Evolutionary conservation across 495 filamentous ascomycete genomes (phyloP), one percentile per base, ranked within the genome.

Genomic region (Aspergillus ellipticus): DNA sequence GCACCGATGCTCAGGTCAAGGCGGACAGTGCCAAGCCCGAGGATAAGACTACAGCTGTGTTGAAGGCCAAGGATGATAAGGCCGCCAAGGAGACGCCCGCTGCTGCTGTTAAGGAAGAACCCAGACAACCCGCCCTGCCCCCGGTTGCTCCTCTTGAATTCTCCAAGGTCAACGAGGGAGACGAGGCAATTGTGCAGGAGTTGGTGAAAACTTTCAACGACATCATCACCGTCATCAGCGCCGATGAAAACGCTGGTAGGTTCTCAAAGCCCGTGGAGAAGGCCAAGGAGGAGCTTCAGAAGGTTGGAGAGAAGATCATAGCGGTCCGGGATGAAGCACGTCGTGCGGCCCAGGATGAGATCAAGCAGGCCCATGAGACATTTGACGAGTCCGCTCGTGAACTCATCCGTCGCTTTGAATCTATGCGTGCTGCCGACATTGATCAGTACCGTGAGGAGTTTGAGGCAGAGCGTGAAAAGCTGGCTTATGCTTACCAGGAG

Each of bases 141-240:
- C 77, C 87, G 21, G 75, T 85, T 1, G 71, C 79, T 42, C 82
- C 80, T 15, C 88, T 97, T 55, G 89, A 93, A 63, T 82, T 88
- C 26, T 67, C 96, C 28, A 80, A 84, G 47, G 79, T 92, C 35
- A 75, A 79, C 50, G 81, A 85, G 60, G 89, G 89, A 53, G 82
- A 87, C 54, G 94, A 97, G 62, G 86, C 89, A 4, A 77, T 96
- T 20, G 89, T 97, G 4, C 90, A 96, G 71, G 89, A 97, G 65
- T 76, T 98, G n/a, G 88, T 94, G 52, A 93, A 89, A 74, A 91
- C 94, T 65, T 79, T 97, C 59, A 98, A 98, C 72, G 89, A 93
- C 70, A 87, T 98, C 67, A 96, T 98, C 67, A 84, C 88, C 1
- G 88, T 93, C 28, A 84, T 97, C 53, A 96, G 96, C 69, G 85